phyloP scores from a whole-genome alignment of 306 rosid species.

The Herpetospermum pedunculosum region DNA sequence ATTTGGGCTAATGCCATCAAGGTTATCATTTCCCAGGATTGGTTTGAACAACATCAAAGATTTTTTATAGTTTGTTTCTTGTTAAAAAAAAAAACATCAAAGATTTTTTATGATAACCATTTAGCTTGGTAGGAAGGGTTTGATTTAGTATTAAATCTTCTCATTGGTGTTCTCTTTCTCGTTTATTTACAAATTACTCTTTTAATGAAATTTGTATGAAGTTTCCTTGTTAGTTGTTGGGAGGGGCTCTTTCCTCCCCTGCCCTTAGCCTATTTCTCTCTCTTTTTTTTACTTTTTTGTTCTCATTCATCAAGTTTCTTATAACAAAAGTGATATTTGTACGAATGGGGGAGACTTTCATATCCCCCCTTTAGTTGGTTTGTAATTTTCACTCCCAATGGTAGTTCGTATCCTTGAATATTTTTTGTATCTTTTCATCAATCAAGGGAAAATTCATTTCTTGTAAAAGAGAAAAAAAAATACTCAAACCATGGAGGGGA shows the following conservation, averaged over 20 bases:
- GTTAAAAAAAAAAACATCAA: no score
- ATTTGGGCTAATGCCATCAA: not conserved
- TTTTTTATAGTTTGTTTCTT: no score
- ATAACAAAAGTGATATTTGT: not conserved
- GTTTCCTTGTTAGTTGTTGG: not conserved
- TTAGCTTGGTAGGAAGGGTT: not conserved
- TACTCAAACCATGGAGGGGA: not conserved
- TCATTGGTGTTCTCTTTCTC: not conserved
- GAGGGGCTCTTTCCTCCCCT: not conserved
- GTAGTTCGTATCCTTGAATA: not conserved
- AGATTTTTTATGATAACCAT: not conserved
- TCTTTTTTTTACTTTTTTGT: not conserved
- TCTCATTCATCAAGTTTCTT: not conserved
- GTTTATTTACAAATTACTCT: not conserved
- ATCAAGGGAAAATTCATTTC: no score
- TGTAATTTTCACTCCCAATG: not conserved
- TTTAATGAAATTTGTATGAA: not conserved
- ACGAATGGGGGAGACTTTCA: not conserved
- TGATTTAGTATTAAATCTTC: not conserved
- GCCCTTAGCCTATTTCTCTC: not conserved
- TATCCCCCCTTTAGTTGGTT: not conserved
- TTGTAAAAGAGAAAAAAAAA: no score
- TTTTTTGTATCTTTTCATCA: not conserved
- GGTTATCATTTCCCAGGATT: not conserved
- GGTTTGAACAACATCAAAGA: not conserved